Evolutionary conservation across 2,329 filamentous ascomycete genomes (phyloP), one percentile per base, ranked within the genome.

Genomic region (Penicillium sumatraense): DNA sequence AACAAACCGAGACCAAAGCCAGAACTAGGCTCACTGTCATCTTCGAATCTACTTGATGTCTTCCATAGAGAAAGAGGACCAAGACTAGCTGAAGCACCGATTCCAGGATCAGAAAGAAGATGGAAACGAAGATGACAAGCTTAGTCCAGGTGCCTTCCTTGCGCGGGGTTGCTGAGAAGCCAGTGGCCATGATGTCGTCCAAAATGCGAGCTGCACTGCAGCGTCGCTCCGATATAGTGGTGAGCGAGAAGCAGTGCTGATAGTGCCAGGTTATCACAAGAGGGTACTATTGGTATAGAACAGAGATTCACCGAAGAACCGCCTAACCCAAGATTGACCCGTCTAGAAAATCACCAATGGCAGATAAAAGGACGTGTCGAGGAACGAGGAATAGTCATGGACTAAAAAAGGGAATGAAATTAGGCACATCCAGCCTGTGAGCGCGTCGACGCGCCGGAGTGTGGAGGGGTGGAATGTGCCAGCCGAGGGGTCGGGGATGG

Each of bases 21-120:
- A 76, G 60, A 14, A 74, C 63, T 42, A 76, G 59, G 53, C 73
- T 75, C 7, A 67, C 63, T 0, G 68, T 68, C 69, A 74, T 76
- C 55, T 71, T 71, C n/a, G 66, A 68, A 51, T 75, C 73, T 27
- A 75, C 72, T n/a, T 61, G 58, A 23, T 60, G 60, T 36, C 64
- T 70, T 6, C 62, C 70, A 48, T 73, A 76, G 1, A 75, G 63
- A 47, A 69, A 73, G 2, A 75, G 55, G 5, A 72, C 68, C 5
- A 75, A 47, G 0, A 68, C 71, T 53, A 66, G 68, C 64, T 74
- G 62, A 11, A 69, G 63, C n/a, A 74, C 55, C 0, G 72, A 75
- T 51, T 71, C 63, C 2, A 75, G 52, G 11, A 74, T 66, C 38
- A 75, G 54, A 23, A 67, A 60, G 46, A 75, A 74, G 4, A 75